phyloP scores from a whole-genome alignment of 2,329 filamentous ascomycete species.

The Talaromyces sp. region DNA sequence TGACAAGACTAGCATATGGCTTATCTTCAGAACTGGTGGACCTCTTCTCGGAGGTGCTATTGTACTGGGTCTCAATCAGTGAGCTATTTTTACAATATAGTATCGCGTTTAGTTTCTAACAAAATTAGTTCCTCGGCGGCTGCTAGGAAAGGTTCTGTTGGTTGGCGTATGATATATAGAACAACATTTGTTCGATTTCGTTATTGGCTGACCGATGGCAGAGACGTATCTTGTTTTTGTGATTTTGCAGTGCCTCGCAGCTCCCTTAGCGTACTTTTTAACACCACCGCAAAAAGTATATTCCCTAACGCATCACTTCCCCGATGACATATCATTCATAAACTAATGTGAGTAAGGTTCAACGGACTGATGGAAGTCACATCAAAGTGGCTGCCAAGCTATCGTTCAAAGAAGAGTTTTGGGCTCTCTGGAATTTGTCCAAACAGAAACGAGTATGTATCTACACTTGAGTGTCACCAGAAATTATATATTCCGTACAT shows the following conservation, averaged over 20 bases:
- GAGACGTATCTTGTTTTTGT: slow-evolving; percentile 40
- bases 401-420: slow-evolving; percentile 36
- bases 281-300: slow-evolving; percentile 33
- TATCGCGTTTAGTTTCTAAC: neutral
- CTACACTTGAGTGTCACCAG: slow-evolving; percentile 2
- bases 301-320: neutral
- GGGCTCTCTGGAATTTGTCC: slow-evolving; percentile 26
- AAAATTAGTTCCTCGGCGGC: neutral
- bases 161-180: neutral
- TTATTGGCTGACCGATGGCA: neutral
- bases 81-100: neutral
- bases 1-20: slow-evolving; percentile 30
- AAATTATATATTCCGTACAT: too few relatives aligned
- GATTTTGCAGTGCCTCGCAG: slow-evolving; percentile 31
- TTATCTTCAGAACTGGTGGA: slow-evolving; percentile 48
- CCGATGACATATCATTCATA: neutral
- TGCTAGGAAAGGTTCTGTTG: neutral
- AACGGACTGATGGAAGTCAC: slow-evolving; percentile 35
- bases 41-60: slow-evolving; percentile 46
- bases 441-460: slow-evolving; percentile 7
- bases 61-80: slow-evolving; percentile 39
- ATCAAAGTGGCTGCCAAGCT: slow-evolving; percentile 33
- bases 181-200: neutral
- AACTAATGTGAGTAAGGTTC: slow-evolving; percentile 16
- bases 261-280: slow-evolving; percentile 35